Evolutionary conservation across 441 rosid genomes (phyloP).

Genomic region (Syzygium syzygioides): DNA sequence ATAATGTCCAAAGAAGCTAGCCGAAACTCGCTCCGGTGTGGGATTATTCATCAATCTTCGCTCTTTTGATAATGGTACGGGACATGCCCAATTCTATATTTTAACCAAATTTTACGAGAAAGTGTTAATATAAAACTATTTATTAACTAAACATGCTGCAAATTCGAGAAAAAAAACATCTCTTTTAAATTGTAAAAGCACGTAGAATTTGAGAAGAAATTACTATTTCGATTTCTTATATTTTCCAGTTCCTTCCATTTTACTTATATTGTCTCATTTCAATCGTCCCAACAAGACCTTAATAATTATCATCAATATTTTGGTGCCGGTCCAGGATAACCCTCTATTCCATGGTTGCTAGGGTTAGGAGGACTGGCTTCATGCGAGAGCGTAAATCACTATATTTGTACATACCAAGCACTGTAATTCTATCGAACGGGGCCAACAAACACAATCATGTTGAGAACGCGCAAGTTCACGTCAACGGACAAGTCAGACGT

Average conservation of each 20-base stretch:
- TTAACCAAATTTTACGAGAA: neutral
- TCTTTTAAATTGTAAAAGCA: too few relatives aligned
- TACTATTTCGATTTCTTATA: neutral
- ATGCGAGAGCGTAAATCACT: fast-evolving
- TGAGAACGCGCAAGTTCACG: fast-evolving
- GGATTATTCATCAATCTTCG: too few relatives aligned
- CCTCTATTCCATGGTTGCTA: fast-evolving
- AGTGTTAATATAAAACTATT: neutral
- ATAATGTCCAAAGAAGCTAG: too few relatives aligned
- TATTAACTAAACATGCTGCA: neutral
- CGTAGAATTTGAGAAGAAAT: fast-evolving
- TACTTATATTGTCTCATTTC: neutral
- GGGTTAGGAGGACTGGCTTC: neutral
- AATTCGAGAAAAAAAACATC: neutral
- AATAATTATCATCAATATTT: neutral
- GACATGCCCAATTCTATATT: too few relatives aligned
- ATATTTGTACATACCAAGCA: too few relatives aligned
- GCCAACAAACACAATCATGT: neutral
- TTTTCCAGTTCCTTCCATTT: neutral
- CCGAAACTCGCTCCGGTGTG: too few relatives aligned
- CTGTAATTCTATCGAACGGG: neutral
- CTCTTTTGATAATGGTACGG: too few relatives aligned
- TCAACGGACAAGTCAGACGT: neutral
- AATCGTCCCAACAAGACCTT: neutral
- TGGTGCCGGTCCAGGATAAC: fast-evolving